Base-by-base conservation (phyloP, 148 eudicot genomes). In the Vaccinium darrowii region DNA sequence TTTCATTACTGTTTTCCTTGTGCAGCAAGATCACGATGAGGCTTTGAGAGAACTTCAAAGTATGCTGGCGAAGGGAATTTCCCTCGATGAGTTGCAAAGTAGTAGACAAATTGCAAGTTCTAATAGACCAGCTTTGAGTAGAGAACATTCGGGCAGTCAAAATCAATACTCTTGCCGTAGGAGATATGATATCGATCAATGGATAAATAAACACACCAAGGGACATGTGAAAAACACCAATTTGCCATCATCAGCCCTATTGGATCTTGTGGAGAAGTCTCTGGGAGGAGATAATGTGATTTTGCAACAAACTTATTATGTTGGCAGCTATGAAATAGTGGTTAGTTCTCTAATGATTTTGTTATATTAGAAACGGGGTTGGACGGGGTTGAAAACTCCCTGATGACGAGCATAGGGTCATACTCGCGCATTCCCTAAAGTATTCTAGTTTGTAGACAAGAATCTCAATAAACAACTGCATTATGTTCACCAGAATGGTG, bases 271-370 rank as follows among this genome's bases (percentile, higher is more conserved):
- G 60, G 36, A 78, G 81, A 78, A 78, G 81, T 78, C 30, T 51
- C 27, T 78, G 19, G 81, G 81, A 50, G 81, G 23, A 78, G 81
- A 78, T 78, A 25, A 13, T 53, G 62, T 78, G 63, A 51, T 78
- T 36, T 49, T 78, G 52, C 62, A 52, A 54, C 81, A 78, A 53
- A 78, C 21, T 53, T 51, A 52, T 51, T 12, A 78, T 78, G 60
- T 53, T 51, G 60, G 81, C 60, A 78, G 54, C 62, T 78, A 78
- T 27, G 81, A 78, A 8, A 78, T 78, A 53, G 81, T 52, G 81
- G 81, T 78, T 53, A 78, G 81, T 53, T 51, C 54, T n/a, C 27
- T 23, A 49, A 52, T 7, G 30, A 33, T 73, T 30, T 5, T 13
- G 47, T 33, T 73, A 15, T 73, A 27, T 47, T 75, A 47, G 49